Conservation (phyloP, 768 basidiomycete genomes). For the Fibroporia radiculosa region DNA sequence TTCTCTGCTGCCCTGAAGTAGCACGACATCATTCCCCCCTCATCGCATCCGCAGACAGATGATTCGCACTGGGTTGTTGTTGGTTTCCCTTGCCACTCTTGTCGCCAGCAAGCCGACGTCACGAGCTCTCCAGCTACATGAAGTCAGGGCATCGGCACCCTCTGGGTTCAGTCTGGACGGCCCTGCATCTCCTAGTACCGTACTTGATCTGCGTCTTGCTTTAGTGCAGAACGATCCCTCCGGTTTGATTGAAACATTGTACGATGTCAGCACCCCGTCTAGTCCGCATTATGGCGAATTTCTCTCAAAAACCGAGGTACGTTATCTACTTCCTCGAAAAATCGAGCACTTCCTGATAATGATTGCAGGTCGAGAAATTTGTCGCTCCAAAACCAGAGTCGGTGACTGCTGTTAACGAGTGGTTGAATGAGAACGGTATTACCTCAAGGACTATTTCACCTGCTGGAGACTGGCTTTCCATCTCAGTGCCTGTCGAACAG, state of each 20-base stretch:
- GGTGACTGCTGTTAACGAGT: conserved; percentile 18
- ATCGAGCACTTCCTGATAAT: neutral
- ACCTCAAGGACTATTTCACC: conserved; percentile 17
- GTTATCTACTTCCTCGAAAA: neutral
- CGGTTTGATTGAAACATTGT: conserved; percentile 26
- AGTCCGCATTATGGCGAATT: conserved; percentile 31
- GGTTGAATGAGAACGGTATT: conserved; percentile 22
- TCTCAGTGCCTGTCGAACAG: conserved; percentile 22
- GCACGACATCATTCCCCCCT: no score
- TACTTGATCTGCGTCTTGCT: conserved; percentile 29
- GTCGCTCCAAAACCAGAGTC: conserved; percentile 21
- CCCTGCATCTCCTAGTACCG: conserved; percentile 20
- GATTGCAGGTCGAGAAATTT: conserved; percentile 18
- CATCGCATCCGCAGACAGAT: no score
- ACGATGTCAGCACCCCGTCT: conserved; percentile 31
- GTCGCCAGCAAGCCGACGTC: neutral
- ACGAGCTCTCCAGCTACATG: conserved; percentile 23
- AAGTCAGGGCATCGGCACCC: conserved; percentile 20
- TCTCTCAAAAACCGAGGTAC: conserved; percentile 29
- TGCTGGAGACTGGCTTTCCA: conserved; percentile 28
- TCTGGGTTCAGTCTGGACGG: conserved; percentile 23
- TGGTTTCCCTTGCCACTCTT: conserved; percentile 1
- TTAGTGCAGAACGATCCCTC: conserved; percentile 25
- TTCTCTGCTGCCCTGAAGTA: no score
- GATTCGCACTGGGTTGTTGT: no score